Evolutionary conservation across 2,329 filamentous ascomycete species (phyloP), one percentile per base, ranked within the genome.

Genomic region (Camillea tinctor): DNA sequence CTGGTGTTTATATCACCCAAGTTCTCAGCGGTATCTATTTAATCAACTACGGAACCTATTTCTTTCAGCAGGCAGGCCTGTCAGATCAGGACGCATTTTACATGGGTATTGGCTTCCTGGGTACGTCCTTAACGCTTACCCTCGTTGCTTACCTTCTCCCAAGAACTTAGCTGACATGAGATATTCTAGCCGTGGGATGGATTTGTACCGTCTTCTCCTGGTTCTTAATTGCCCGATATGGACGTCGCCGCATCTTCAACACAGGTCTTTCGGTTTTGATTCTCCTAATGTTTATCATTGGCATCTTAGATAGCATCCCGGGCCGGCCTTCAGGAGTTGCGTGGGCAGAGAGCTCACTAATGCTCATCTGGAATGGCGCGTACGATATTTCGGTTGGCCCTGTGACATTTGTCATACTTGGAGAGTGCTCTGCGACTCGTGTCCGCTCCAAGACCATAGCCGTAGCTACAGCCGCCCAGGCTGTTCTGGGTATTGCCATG

Each of bases 1-100:
- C 79, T 61, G 86, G 87, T 71, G 84, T 87, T 6, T 89, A 87
- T 77, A 81, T 84, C 3, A 86, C 86, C 2, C 87, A 90, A 68
- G 87, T 88, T 20, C 75, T 89, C 1, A 84, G 82, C 55, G 86
- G 87, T 22, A 85, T 86, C 63, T 85, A 86, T 15, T 82, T 89
- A 63, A 85, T 87, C 53, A 84, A 84, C 59, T 90, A 88, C 64
- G 86, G 84, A 0, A 88, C 84, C 1, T 87, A 86, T 67, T 83
- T 82, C 69, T 86, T 87, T 66, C 74, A 83, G 63, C 81, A 84
- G 67, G 84, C 84, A 2, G 85, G 85, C 1, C 71, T 88, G 24
- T 66, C 73, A 0, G 74, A 79, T 1, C 72, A 75, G 15, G 76
- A 80, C 22, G 77, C 84, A 0, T 87, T 85, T 62, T 75, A 81